Conservation (phyloP, 2,329 filamentous ascomycete species). For the Aspergillus versicolor region DNA sequence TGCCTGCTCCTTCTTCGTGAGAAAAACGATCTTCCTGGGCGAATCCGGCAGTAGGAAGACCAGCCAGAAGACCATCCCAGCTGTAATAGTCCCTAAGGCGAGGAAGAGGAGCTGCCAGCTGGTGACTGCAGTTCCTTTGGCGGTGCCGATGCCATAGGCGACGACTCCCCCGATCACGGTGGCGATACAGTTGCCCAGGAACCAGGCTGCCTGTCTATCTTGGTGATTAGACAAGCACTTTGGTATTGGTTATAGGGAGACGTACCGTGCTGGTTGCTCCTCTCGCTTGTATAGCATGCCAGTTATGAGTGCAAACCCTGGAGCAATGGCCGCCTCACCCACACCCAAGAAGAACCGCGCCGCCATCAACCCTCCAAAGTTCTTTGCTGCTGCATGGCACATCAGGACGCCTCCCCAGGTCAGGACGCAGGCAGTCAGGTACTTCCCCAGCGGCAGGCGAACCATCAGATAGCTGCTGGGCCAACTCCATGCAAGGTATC, state of each 20-base stretch:
- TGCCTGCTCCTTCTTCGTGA: constrained; percentile 40
- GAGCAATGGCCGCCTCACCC: constrained; percentile 30
- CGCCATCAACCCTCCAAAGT: constrained; percentile 36
- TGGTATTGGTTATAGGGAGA: neutral
- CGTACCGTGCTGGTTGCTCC: constrained; percentile 30
- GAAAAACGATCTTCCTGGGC: constrained; percentile 43
- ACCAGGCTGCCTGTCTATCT: constrained; percentile 33
- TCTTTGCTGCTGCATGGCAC: constrained; percentile 31
- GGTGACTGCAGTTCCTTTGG: constrained; percentile 17
- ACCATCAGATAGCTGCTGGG: constrained; percentile 40
- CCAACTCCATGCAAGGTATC: constrained; percentile 40
- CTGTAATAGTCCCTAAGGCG: constrained; percentile 29
- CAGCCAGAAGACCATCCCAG: constrained; percentile 18
- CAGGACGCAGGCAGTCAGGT: constrained; percentile 30
- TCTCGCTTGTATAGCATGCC: constrained; percentile 36
- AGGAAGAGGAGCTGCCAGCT: constrained; percentile 35
- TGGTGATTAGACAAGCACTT: neutral
- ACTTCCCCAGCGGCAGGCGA: constrained; percentile 30
- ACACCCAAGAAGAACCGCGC: constrained; percentile 40
- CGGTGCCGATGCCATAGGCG: constrained; percentile 29
- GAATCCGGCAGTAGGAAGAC: constrained; percentile 24
- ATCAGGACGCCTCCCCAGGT: constrained; percentile 34
- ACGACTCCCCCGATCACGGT: constrained; percentile 30
- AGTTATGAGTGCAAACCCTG: constrained; percentile 38
- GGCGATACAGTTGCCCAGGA: constrained; percentile 34